Base-by-base conservation (phyloP, 306 rosid species). In the Leucaena leucocephala region DNA sequence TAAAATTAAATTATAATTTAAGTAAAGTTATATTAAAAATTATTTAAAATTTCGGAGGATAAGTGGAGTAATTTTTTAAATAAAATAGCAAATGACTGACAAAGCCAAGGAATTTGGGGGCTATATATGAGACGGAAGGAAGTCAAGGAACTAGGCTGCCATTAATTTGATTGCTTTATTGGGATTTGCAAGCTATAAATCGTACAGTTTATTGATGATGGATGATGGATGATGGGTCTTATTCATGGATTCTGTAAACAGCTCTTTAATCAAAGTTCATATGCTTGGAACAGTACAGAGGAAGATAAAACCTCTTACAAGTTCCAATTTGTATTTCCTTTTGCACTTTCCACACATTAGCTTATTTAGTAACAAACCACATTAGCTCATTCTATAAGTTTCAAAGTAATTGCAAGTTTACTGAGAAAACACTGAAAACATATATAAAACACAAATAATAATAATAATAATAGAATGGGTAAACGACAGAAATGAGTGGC, bases 131-230 rank as follows among this genome's bases (percentile, higher is more conserved):
- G 13, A 27, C 1, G 27, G 27, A 27, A 27, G 27, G 27, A 27
- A n/a, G n/a, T n/a, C n/a, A n/a, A 7, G 33, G 14, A 57, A 57
- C 63, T 19, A 21, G 63, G 35, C 64, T 58, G 9, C 7, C 64
- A 58, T 58, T 22, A 58, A 58, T 75, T 75, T 52, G 62, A 68
- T 71, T 15, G 67, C 76, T 35, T 92, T 97, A 16, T 49, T 66
- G 82, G 98, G 96, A 38, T 50, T 74, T 68, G 79, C 90, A 33
- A 62, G 80, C 57, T n/a, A 7, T 76, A 3, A 0, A 27, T 27
- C 36, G 64, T 27, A 27, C 85, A 76, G 52, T 27, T 27, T 27
- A 16, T 27, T 36, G 21, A 40, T 86, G 68, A 38, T n/a, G 40
- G 21, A 40, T 86, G 68, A 38, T n/a, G 40, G 21, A 44, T 86